These are phyloP conservation scores for Periconia sp. DNA, from an alignment of 2,329 filamentous ascomycete species.

Conservation along the genomic window DNA sequence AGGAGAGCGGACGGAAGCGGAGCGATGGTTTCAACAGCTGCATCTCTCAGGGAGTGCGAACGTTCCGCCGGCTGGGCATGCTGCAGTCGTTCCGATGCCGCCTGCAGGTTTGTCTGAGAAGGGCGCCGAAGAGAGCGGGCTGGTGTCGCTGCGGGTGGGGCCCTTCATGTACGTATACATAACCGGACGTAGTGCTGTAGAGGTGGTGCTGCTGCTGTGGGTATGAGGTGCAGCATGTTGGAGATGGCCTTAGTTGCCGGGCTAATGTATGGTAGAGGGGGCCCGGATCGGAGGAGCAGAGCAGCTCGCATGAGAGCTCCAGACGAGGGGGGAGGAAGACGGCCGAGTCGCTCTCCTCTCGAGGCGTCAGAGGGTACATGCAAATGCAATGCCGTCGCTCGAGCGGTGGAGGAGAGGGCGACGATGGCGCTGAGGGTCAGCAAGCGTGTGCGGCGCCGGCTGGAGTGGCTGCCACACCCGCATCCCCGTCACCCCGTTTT, in stretches of 20 bases:
- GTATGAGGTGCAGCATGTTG: slow-evolving; percentile 28
- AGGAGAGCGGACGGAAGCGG: too few species aligned
- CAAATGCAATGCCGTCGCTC: too few species aligned
- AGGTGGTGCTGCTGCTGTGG: too few species aligned
- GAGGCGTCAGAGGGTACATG: too few species aligned
- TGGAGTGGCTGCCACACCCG: neutral
- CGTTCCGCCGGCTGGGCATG: too few species aligned
- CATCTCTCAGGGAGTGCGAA: neutral
- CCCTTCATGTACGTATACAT: slow-evolving; percentile 24
- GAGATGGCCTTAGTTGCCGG: slow-evolving; percentile 21
- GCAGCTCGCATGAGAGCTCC: slow-evolving; percentile 5
- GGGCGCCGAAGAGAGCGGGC: slow-evolving; percentile 19
- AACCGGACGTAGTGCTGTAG: slow-evolving; percentile 19
- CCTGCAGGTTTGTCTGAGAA: slow-evolving; percentile 3
- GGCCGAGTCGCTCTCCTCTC: too few species aligned
- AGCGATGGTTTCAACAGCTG: slow-evolving; percentile 1
- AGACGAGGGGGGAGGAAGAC: too few species aligned
- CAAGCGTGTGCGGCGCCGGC: neutral
- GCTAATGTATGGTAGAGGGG: slow-evolving; percentile 30
- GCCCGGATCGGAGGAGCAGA: too few species aligned
- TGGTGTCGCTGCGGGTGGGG: slow-evolving; percentile 17
- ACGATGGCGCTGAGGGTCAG: too few species aligned
- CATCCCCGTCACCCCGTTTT: neutral
- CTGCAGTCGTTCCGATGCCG: neutral
- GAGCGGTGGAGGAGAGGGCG: too few species aligned